Evolutionary conservation across 805 yeast genomes (phyloP), one percentile per base, ranked within the genome.

Genomic region (Suhomyces emberorum): DNA sequence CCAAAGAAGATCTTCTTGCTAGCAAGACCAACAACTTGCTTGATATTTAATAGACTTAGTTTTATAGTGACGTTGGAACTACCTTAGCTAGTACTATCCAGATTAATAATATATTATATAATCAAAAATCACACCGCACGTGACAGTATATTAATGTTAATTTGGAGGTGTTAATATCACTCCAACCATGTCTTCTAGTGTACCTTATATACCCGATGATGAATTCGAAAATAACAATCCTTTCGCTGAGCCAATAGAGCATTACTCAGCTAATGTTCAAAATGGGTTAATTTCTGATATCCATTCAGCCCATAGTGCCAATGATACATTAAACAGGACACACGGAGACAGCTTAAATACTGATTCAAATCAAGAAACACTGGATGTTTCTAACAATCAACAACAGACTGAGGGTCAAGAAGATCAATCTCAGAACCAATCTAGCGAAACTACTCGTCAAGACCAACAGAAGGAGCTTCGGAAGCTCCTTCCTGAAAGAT

Each of bases 401-500:
- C 15, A 15, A 1, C 30, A 18, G 3, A 17, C 14, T 5, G 14
- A 7, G 10, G 14, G 11, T 12, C 27, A 11, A 8, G 25, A 16
- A 14, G 21, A 28, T 11, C 16, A 16, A 4, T 8, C 30, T 12
- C 28, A 28, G n/a, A 12, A 30, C n/a, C 16, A 32, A 6, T 10
- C 7, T 3, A 24, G 11, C n/a, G 28, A 29, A 15, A 44, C 44
- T 20, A 32, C 39, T 21, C 59, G 72, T 7, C 58, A 69, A 1
- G 65, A 61, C 14, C 9, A 11, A 7, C 8, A 23, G 6, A 55
- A 55, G 6, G 79, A 74, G 38, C 46, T 76, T 25, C 65, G 66
- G 37, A 62, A 56, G 43, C 63, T 70, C 34, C 41, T 77, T 9
- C 82, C 82, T 1, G 82, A 77, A 46, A 52, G 81, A 43, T 63